Percentiles rank a stretch among this genome's conserved stretches.
These are phyloP conservation scores for Dillenia suffruticosa DNA, from an alignment of 164 flowering plant species.

Conservation along the genomic window DNA sequence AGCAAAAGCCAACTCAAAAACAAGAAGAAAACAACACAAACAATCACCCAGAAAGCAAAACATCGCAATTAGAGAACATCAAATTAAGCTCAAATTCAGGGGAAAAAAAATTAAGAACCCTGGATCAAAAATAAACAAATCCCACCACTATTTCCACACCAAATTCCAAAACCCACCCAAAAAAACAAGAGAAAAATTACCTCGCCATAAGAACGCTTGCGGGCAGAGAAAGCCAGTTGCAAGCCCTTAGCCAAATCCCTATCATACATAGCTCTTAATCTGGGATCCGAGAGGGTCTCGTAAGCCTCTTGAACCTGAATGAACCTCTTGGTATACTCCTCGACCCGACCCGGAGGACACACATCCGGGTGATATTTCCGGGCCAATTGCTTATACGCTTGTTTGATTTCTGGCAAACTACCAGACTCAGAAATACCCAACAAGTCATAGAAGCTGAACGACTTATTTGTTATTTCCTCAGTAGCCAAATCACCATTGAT, in stretches of 20 bases:
- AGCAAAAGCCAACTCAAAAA: background rate
- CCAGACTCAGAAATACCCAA: conserved; percentile 68
- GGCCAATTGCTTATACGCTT: conserved; percentile 83
- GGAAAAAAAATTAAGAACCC: background rate
- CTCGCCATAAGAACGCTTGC: conserved; percentile 41
- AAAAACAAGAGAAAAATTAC: conserved; percentile 17
- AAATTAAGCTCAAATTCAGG: background rate
- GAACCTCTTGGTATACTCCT: conserved; percentile 71
- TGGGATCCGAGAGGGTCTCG: conserved; percentile 85
- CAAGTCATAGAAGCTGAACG: conserved; percentile 57
- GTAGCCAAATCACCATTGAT: conserved; percentile 13
- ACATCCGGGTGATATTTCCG: conserved; percentile 92
- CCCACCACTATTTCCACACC: background rate
- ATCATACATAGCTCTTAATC: conserved; percentile 65
- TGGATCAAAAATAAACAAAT: background rate
- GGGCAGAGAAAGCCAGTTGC: conserved; percentile 66
- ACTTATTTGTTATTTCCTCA: background rate
- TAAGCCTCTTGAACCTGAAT: conserved; percentile 91
- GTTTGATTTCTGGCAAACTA: conserved; percentile 57
- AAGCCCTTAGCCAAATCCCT: conserved; percentile 54
- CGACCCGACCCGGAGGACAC: conserved; percentile 74
- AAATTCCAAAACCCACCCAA: background rate
- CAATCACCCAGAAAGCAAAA: background rate
- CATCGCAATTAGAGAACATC: background rate
- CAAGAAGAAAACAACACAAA: background rate